A percentile compares a stretch with the other conserved stretches of the same genome.
Conservation (phyloP, 176 grass and related monocot genomes). For the Aegilops sharonensis region DNA sequence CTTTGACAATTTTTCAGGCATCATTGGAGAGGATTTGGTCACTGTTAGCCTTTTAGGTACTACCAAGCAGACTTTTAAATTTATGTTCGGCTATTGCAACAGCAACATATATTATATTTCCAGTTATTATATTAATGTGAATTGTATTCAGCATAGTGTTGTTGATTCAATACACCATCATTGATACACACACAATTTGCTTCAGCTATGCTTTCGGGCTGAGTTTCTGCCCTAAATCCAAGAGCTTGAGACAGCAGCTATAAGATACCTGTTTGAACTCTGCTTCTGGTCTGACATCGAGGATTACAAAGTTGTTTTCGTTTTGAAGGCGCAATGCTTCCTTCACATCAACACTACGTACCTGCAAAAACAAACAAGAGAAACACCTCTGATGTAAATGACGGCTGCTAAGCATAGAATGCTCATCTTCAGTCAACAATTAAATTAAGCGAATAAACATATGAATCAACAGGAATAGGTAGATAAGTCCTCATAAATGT, state of each 20-base stretch:
- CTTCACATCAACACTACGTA: conserved; percentile 93
- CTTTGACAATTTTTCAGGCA: background rate
- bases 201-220: background rate
- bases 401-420: background rate
- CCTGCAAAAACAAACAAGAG: conserved; percentile 52
- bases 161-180: background rate
- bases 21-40: background rate
- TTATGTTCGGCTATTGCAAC: background rate
- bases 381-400: background rate
- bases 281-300: conserved; percentile 92
- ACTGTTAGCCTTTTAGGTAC: background rate
- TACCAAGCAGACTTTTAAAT: background rate
- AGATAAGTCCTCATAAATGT: conserved; percentile 29
- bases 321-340: conserved; percentile 97
- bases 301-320: conserved; percentile 94
- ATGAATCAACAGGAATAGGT: conserved; percentile 4
- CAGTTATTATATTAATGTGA: conserved; percentile 10
- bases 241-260: background rate
- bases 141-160: background rate
- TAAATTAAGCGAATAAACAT: conserved; percentile 11
- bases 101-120: background rate
- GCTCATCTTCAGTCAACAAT: background rate
- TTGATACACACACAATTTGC: background rate
- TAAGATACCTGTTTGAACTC: conserved; percentile 79
- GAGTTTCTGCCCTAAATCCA: background rate